Evolutionary conservation across 352 stramenopile genomes (phyloP).

Genomic region (Elongisporangium anandrum): DNA sequence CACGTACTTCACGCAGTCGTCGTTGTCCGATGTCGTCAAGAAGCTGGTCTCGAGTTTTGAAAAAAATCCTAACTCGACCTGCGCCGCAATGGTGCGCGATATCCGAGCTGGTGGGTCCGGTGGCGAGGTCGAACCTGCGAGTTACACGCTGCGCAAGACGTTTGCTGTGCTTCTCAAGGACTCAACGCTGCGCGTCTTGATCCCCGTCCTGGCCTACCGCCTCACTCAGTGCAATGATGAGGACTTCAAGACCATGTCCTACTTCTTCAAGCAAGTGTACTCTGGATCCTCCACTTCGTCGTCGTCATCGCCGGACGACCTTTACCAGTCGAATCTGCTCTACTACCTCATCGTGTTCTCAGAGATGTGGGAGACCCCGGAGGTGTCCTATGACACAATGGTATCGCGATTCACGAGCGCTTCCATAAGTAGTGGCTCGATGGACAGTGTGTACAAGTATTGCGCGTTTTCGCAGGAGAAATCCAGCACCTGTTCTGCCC

Average conservation of each 20-base stretch:
- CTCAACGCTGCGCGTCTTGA: slow-evolving; percentile 15
- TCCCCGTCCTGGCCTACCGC: slow-evolving; percentile 31
- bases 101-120: slow-evolving; percentile 19
- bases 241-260: slow-evolving; percentile 16
- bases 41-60: slow-evolving; percentile 17
- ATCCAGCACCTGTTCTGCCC: slow-evolving; percentile 21
- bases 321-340: slow-evolving; percentile 23
- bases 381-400: slow-evolving; percentile 13
- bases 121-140: slow-evolving; percentile 5
- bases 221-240: slow-evolving; percentile 22
- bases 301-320: slow-evolving; percentile 12
- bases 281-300: neutral
- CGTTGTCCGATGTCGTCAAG: too few relatives aligned
- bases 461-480: slow-evolving; percentile 50
- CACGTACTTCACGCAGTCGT: slow-evolving; percentile 8
- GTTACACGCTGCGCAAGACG: slow-evolving; percentile 11
- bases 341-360: slow-evolving; percentile 48
- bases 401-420: slow-evolving; percentile 15
- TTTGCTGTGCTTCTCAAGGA: slow-evolving; percentile 23
- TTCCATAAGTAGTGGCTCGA: too few relatives aligned
- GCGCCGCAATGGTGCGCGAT: slow-evolving; percentile 22
- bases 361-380: slow-evolving; percentile 44
- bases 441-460: slow-evolving; percentile 34
- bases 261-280: slow-evolving; percentile 18
- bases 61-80: slow-evolving; percentile 13